Base-by-base conservation (phyloP, 352 stramenopile species). In the Pythium grandisporangium region DNA sequence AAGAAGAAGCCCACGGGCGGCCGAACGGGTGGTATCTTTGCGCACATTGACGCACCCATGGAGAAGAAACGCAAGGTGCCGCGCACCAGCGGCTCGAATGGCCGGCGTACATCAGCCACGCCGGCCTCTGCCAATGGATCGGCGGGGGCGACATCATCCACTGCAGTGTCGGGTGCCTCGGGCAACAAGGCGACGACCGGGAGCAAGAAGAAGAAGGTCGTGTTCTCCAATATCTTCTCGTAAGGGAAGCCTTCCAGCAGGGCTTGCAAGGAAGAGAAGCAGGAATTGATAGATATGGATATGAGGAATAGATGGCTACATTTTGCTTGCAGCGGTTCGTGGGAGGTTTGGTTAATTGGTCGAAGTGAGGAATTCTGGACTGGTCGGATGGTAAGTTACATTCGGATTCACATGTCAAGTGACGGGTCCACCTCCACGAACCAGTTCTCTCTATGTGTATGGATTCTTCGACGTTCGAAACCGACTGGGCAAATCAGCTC, bases 181-280 rank as follows among this genome's bases (percentile, higher is more conserved):
- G 12, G 12, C 56, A 64, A 42, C 59, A 70, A 62, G 40, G 27
- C 60, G 13, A 34, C 44, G 2, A 37, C 53, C 4, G 53, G 51
- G 30, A n/a, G n/a, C n/a, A 77, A 75, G 55, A 89, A 89, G 64
- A 86, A 84, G 51, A 88, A 88, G 56, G 76, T 89, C 12, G 71
- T 87, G 37, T 89, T 84, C 46, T 79, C 66, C 0, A 86, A 77
- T 49, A 34, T 89, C 36, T 89, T 89, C 42, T 80, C 19, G 16
- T 42, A 42, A 20, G 17, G 6, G 25, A 7, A 20, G 5, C 16
- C 27, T 14, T 13, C 7, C n/a, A n/a, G n/a, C n/a, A n/a, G n/a
- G n/a, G n/a, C n/a, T n/a, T n/a, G n/a, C n/a, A n/a, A n/a, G n/a
- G n/a, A n/a, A n/a, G n/a, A n/a, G n/a, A n/a, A n/a, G n/a, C n/a